Conservation (phyloP, 2,329 filamentous ascomycete species). For the Xylariales sp. region DNA sequence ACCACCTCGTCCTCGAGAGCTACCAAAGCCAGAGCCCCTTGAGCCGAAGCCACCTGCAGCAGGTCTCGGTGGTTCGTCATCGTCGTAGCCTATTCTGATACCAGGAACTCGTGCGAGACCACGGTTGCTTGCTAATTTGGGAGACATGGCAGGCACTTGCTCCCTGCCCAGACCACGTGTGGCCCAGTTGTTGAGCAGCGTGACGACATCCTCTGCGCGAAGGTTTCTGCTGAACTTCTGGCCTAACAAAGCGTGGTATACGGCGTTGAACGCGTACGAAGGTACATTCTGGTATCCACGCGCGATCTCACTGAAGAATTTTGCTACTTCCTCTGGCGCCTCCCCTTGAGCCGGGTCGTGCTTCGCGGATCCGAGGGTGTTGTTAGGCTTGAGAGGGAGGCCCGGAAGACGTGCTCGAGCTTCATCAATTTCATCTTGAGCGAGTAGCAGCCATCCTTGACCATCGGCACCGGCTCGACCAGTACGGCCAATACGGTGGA, state of each 20-base stretch:
- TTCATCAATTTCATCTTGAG: slow-evolving; percentile 45
- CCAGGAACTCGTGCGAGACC: slow-evolving; percentile 23
- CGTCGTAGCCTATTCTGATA: slow-evolving; percentile 20
- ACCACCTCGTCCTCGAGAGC: too few species aligned
- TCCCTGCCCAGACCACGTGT: slow-evolving; percentile 47
- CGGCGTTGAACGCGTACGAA: slow-evolving; percentile 34
- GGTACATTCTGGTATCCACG: slow-evolving; percentile 39
- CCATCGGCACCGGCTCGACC: slow-evolving; percentile 70
- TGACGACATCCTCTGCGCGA: slow-evolving; percentile 32
- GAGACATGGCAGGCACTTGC: slow-evolving; percentile 38
- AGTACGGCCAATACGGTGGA: slow-evolving; percentile 73
- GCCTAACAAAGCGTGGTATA: slow-evolving; percentile 57
- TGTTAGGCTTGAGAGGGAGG: slow-evolving; percentile 56
- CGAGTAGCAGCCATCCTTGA: slow-evolving; percentile 63
- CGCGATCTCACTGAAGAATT: slow-evolving; percentile 38
- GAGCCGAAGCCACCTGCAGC: background rate
- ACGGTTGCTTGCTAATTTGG: slow-evolving; percentile 16
- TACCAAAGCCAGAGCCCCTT: background rate
- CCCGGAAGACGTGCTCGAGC: slow-evolving; percentile 48
- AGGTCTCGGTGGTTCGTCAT: too few species aligned
- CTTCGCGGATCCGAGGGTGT: slow-evolving; percentile 44
- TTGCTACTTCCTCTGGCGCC: slow-evolving; percentile 30
- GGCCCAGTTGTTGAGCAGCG: slow-evolving; percentile 51
- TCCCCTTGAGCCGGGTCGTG: slow-evolving; percentile 45
- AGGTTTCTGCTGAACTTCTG: slow-evolving; percentile 35